Base-by-base conservation (phyloP, 208 protist species). In the Trypanosoma conorhini region DNA sequence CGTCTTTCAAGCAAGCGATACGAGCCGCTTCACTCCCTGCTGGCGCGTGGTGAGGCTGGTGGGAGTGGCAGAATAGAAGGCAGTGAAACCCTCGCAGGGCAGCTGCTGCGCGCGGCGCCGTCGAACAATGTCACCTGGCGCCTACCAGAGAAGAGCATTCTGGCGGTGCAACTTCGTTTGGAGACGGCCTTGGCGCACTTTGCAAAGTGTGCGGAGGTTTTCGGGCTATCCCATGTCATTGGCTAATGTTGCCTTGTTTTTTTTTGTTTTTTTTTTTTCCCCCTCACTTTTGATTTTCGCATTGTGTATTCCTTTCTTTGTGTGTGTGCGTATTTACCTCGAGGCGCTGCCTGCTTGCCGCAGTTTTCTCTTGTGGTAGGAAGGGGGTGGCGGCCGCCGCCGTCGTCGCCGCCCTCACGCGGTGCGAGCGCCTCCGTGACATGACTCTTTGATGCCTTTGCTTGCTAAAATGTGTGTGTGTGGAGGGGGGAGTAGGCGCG, bases 171-270 rank as follows among this genome's bases (percentile, higher is more conserved):
- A 58, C 31, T 55, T 55, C 50, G 62, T 26, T 44, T 68, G 21
- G 62, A 68, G 35, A 55, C 24, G 50, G 62, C 62, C 9, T 24
- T 68, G 17, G 48, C 56, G 9, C 62, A 67, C 26, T 67, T 67
- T 58, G 62, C 44, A 15, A 26, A 24, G 17, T 68, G 48, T 68
- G 44, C 33, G 50, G 50, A 59, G 13, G 17, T 68, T 26, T 68
- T 59, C 24, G 62, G 62, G 13, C n/a, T 68, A 22, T 55, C 40
- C 0, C 35, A 68, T 58, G 62, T 68, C 55, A 68, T 55, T 31
- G 30, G 48, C n/a, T 12, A 54, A 28, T 24, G 50, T 26, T 10
- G 50, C 50, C 17, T 9, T 54, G 17, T 54, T 54, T n/a, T 55
- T 65, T 5, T 38, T 33, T 1, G 3, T 30, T 55, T 35, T 31